These are phyloP conservation scores for Boletus bicolor DNA, from an alignment of 768 basidiomycete species.

Conservation along the genomic window DNA sequence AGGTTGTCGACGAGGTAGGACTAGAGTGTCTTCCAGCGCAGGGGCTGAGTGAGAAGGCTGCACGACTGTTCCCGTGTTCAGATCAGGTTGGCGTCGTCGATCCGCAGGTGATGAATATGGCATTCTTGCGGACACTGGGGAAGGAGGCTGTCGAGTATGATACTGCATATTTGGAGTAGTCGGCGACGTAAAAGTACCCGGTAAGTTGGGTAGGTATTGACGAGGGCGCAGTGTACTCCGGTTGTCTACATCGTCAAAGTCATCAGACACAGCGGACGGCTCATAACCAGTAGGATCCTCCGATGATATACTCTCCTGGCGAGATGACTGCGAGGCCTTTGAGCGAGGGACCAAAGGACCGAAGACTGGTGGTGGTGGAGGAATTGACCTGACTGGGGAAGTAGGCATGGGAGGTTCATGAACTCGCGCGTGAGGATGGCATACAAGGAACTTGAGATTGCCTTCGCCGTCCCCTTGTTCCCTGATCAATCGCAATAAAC, in stretches of 20 bases:
- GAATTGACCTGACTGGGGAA: slow-evolving; percentile 44
- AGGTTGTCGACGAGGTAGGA: slow-evolving; percentile 23
- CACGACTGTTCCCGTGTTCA: slow-evolving; percentile 17
- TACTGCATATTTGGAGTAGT: slow-evolving; percentile 42
- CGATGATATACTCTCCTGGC: slow-evolving; percentile 71
- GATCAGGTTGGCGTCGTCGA: slow-evolving; percentile 27
- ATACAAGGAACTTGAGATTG: slow-evolving; percentile 80
- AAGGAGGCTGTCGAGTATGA: slow-evolving; percentile 37
- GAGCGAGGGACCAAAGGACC: slow-evolving; percentile 50
- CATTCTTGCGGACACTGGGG: slow-evolving; percentile 31
- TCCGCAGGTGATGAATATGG: slow-evolving; percentile 23
- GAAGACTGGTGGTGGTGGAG: slow-evolving; percentile 47
- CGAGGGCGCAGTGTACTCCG: slow-evolving; percentile 45
- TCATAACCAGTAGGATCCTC: slow-evolving; percentile 67
- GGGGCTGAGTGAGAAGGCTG: slow-evolving; percentile 29
- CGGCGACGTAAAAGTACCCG: slow-evolving; percentile 27
- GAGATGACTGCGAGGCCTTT: slow-evolving; percentile 47
- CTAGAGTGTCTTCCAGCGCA: slow-evolving; percentile 31
- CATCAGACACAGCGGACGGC: slow-evolving; percentile 49
- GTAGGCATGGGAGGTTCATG: slow-evolving; percentile 47
- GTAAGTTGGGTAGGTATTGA: slow-evolving; percentile 28
- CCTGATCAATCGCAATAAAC: slow-evolving; percentile 67
- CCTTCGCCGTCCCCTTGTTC: slow-evolving; percentile 74
- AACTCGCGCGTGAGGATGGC: slow-evolving; percentile 57
- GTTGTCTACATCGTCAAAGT: slow-evolving; percentile 56